Percentiles rank a stretch among this genome's conserved stretches.
Conservation (phyloP, 2,329 filamentous ascomycete species). For the Ophiostoma piceae region DNA sequence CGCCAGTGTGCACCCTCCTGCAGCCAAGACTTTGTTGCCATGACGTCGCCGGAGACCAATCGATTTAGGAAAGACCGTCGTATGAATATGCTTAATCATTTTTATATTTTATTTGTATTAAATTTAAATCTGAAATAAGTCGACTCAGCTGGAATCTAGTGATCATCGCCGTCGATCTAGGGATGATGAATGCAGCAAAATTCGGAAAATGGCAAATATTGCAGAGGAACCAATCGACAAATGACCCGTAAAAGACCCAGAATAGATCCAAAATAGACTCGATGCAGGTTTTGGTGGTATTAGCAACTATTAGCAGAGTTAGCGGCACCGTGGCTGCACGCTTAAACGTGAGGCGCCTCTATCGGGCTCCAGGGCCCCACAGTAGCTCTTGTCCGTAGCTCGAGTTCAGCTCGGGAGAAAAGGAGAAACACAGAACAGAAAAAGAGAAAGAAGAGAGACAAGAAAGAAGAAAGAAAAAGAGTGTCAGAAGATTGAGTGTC, state of each 20-base stretch:
- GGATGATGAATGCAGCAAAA: background rate
- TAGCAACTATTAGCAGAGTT: background rate
- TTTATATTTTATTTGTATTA: background rate
- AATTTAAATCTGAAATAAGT: background rate
- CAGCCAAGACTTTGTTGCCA: conserved; percentile 1
- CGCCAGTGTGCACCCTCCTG: background rate
- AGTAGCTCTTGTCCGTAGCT: conserved; percentile 1
- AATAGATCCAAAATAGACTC: background rate
- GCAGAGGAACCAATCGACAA: background rate
- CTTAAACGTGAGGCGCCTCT: background rate
- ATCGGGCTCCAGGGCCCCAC: background rate
- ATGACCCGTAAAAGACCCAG: background rate
- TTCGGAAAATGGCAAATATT: background rate
- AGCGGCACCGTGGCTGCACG: background rate
- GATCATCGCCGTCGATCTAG: background rate
- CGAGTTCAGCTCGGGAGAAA: conserved; percentile 4
- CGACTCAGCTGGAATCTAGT: background rate
- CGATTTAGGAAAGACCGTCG: background rate
- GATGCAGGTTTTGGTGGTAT: background rate
- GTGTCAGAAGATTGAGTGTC: too few species aligned
- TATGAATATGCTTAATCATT: background rate
- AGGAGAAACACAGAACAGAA: conserved; percentile 3
- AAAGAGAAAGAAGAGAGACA: background rate
- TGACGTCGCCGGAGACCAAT: background rate
- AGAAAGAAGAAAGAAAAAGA: background rate